Evolutionary conservation across 345 rosid genomes (phyloP).

Genomic region (Schrenkiella parvula): DNA sequence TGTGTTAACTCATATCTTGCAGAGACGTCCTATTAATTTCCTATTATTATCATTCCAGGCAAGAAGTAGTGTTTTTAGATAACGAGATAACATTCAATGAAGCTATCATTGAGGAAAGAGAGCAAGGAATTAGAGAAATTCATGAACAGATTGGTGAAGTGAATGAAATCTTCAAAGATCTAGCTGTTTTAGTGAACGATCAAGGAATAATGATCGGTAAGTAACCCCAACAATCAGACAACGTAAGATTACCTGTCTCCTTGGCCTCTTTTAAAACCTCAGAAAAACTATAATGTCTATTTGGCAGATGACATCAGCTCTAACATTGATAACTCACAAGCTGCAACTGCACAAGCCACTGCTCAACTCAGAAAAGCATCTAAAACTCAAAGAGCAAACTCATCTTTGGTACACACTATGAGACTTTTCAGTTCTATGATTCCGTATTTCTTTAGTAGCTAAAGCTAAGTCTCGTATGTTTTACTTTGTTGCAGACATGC

Average conservation of each 20-base stretch:
- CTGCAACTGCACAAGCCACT: conserved; percentile 56
- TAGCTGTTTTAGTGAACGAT: conserved; percentile 54
- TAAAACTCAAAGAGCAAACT: conserved; percentile 55
- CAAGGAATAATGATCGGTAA: conserved; percentile 71
- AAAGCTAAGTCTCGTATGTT: neutral
- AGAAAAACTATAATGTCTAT: neutral
- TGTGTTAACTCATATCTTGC: neutral
- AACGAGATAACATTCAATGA: conserved; percentile 71
- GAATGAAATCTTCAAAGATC: conserved; percentile 74
- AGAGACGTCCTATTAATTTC: neutral
- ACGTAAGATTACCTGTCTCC: neutral
- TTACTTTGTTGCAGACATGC: conserved; percentile 50
- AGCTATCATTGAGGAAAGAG: conserved; percentile 70
- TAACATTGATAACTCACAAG: conserved; percentile 51
- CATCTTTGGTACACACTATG: conserved; percentile 51
- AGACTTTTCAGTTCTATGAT: neutral
- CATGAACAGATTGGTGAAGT: conserved; percentile 69
- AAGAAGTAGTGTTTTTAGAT: conserved; percentile 53
- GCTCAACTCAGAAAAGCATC: conserved; percentile 56
- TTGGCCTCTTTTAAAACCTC: neutral
- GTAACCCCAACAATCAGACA: neutral
- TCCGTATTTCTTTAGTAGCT: neutral
- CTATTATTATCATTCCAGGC: conserved; percentile 35
- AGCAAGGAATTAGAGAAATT: conserved; percentile 71
- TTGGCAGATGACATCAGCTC: conserved; percentile 66